phyloP scores from a whole-genome alignment of 2,329 filamentous ascomycete genomes.

The Aaosphaeria arxii region DNA sequence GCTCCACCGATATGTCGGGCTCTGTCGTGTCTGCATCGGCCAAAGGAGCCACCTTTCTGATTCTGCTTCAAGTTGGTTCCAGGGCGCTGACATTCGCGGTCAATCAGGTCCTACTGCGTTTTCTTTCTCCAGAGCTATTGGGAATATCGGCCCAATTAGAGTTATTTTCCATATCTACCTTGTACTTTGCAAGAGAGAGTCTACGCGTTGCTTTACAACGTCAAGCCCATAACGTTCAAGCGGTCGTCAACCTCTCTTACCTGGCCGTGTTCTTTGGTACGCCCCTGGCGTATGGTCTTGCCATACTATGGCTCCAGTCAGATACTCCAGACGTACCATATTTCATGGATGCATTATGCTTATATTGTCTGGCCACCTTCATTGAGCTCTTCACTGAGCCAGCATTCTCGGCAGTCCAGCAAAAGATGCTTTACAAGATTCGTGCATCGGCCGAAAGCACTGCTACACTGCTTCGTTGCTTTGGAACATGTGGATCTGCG shows the following conservation, averaged over 20 bases:
- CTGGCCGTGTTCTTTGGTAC: slow-evolving; percentile 69
- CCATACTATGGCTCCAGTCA: slow-evolving; percentile 62
- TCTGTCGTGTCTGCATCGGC: slow-evolving; percentile 49
- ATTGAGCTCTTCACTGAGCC: slow-evolving; percentile 85
- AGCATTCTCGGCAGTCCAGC: slow-evolving; percentile 83
- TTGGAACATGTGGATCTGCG: slow-evolving; percentile 69
- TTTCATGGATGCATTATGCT: slow-evolving; percentile 54
- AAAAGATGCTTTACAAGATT: slow-evolving; percentile 73
- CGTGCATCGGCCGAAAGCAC: slow-evolving; percentile 80
- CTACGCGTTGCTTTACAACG: slow-evolving; percentile 88
- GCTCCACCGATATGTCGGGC: slow-evolving; percentile 20
- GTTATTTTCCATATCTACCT: slow-evolving; percentile 85
- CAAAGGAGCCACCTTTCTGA: slow-evolving; percentile 78
- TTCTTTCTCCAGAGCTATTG: slow-evolving; percentile 78
- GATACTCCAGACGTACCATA: slow-evolving; percentile 58
- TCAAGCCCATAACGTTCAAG: slow-evolving; percentile 62
- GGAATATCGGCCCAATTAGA: slow-evolving; percentile 88
- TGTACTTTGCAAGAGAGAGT: slow-evolving; percentile 92
- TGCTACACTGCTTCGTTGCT: slow-evolving; percentile 75
- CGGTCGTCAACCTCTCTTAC: slow-evolving; percentile 85
- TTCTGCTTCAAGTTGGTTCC: slow-evolving; percentile 83
- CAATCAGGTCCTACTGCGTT: slow-evolving; percentile 87
- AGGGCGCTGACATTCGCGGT: slow-evolving; percentile 84
- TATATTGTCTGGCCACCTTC: slow-evolving; percentile 58
- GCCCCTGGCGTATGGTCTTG: slow-evolving; percentile 62